phyloP scores from a whole-genome alignment of 495 filamentous ascomycete species.

The Aspergillus affinis region DNA sequence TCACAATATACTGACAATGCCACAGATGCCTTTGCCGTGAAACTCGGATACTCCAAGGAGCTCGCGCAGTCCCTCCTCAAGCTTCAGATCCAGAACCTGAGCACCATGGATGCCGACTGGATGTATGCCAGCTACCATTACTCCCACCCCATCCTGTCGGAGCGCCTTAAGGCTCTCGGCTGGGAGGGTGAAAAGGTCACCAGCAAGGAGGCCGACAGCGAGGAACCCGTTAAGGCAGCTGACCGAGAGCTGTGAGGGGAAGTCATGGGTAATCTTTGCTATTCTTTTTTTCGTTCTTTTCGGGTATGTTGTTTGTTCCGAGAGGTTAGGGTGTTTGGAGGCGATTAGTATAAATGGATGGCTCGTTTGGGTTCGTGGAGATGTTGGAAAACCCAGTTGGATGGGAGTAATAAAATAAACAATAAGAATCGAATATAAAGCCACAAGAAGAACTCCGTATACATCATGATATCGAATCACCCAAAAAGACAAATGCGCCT shows the following conservation, averaged over 20 bases:
- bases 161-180: constrained; percentile 84
- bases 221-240: constrained; percentile 54
- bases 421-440: constrained; percentile 3
- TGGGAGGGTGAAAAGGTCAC: constrained; percentile 69
- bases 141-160: constrained; percentile 93
- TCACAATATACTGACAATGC: constrained; percentile 10
- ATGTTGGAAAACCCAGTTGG: constrained; percentile 1
- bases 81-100: constrained; percentile 96
- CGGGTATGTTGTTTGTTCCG: constrained; percentile 10
- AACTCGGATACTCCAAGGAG: constrained; percentile 81
- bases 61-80: constrained; percentile 89
- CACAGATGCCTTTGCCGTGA: constrained; percentile 75
- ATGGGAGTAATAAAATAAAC: background rate
- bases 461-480: constrained; percentile 1
- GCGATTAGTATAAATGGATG: constrained; percentile 1
- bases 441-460: constrained; percentile 5
- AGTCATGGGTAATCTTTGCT: constrained; percentile 5
- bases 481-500: constrained; percentile 3
- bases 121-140: constrained; percentile 97
- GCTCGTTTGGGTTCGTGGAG: constrained; percentile 1
- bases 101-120: constrained; percentile 98
- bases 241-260: constrained; percentile 56
- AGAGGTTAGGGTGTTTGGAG: background rate
- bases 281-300: constrained; percentile 5
- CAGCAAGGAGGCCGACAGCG: constrained; percentile 50